Percentiles rank a stretch among this genome's conserved stretches.
These are phyloP conservation scores for Elsinoe batatas DNA, from an alignment of 2,329 filamentous ascomycete genomes.

Conservation along the genomic window DNA sequence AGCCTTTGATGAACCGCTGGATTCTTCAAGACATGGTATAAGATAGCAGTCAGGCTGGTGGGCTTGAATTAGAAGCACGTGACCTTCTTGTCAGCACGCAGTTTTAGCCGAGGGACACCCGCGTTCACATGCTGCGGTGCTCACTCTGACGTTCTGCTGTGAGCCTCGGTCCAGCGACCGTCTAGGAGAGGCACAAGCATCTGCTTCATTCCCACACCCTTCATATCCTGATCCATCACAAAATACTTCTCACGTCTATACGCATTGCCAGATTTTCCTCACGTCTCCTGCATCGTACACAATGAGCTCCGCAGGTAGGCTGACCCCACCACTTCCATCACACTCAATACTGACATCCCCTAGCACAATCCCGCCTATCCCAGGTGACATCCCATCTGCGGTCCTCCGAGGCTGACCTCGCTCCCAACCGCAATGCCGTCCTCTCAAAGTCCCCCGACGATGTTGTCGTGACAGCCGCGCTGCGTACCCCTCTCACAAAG, in stretches of 20 bases:
- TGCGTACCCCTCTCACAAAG: constrained; percentile 86
- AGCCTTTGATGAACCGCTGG: constrained; percentile 21
- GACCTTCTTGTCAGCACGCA: not conserved
- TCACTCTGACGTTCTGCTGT: constrained; percentile 3
- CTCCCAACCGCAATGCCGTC: constrained; percentile 33
- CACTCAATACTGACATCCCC: not conserved
- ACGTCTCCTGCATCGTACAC: not conserved
- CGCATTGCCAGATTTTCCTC: not conserved
- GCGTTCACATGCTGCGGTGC: constrained; percentile 8
- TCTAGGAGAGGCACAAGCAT: constrained; percentile 9
- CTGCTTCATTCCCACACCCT: constrained; percentile 15
- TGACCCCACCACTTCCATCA: not conserved
- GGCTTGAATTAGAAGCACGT: no score
- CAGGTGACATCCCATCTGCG: constrained; percentile 50
- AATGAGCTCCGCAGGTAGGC: constrained; percentile 5
- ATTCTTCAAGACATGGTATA: constrained; percentile 26
- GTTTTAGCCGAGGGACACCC: not conserved
- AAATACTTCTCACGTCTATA: not conserved
- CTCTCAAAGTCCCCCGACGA: constrained; percentile 50
- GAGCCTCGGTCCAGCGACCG: constrained; percentile 9
- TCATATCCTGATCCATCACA: constrained; percentile 13
- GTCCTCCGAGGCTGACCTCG: constrained; percentile 28
- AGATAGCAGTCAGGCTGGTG: constrained; percentile 24
- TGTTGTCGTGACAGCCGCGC: constrained; percentile 83
- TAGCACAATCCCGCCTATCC: constrained; percentile 49